Evolutionary conservation across 2,329 filamentous ascomycete genomes (phyloP).

Genomic region (Lasiodiplodia hormozganensis): DNA sequence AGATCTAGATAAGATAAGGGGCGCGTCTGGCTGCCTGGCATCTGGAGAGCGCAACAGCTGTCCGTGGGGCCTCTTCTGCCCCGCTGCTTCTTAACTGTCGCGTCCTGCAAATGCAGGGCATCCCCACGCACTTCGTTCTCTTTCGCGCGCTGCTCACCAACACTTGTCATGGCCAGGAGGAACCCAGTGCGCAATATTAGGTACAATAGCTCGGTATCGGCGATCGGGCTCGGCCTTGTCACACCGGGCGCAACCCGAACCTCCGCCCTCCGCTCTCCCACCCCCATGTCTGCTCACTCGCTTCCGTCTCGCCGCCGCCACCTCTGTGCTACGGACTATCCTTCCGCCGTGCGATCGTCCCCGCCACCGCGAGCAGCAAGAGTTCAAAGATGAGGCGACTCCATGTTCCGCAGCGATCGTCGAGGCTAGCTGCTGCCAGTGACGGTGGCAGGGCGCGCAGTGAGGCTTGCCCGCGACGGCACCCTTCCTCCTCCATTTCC

Average conservation of each 20-base stretch:
- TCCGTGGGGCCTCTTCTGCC: neutral
- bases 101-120: neutral
- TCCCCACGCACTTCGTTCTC: neutral
- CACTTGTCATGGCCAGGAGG: neutral
- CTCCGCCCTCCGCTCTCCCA: neutral
- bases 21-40: neutral
- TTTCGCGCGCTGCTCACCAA: neutral
- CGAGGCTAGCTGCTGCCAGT: neutral
- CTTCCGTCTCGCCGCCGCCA: neutral
- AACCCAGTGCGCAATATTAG: neutral
- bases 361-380: conserved; percentile 11
- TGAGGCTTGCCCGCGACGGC: neutral
- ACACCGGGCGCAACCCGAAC: neutral
- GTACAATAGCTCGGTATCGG: neutral
- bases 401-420: conserved; percentile 1
- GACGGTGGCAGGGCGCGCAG: neutral
- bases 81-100: neutral
- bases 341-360: neutral
- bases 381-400: neutral
- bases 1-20: conserved; percentile 22
- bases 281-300: neutral
- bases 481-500: neutral
- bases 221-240: neutral
- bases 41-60: neutral
- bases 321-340: neutral